Evolutionary conservation across 2,329 filamentous ascomycete species (phyloP).

Genomic region (Fusarium luffae): DNA sequence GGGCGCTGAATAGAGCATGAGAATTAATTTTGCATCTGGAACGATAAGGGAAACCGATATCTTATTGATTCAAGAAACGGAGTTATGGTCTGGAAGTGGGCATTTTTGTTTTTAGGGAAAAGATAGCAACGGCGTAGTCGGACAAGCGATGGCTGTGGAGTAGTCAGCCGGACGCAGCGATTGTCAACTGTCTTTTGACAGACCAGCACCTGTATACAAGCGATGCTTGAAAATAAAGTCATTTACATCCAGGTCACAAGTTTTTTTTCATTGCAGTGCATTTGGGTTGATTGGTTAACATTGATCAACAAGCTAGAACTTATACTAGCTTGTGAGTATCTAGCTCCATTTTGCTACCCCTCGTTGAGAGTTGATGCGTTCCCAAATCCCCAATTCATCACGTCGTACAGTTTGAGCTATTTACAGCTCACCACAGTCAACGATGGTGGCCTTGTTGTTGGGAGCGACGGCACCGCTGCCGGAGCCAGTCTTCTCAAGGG

Average conservation of each 20-base stretch:
- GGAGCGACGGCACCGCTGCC: constrained; percentile 66
- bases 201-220: neutral
- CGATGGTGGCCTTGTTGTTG: constrained; percentile 70
- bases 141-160: constrained; percentile 28
- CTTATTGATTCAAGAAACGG: constrained; percentile 28
- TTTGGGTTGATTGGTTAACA: constrained; percentile 36
- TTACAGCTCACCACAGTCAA: constrained; percentile 63
- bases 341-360: constrained; percentile 33
- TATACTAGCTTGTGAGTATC: constrained; percentile 30
- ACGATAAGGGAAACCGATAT: neutral
- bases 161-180: constrained; percentile 18
- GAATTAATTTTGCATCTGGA: constrained; percentile 15
- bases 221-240: constrained; percentile 2
- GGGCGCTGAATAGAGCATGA: constrained; percentile 53
- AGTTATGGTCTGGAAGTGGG: constrained; percentile 38
- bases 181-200: constrained; percentile 4
- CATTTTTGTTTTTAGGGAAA: constrained; percentile 31
- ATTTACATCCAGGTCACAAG: neutral
- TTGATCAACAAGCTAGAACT: constrained; percentile 35
- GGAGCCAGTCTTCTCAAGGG: constrained; percentile 70
- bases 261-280: neutral
- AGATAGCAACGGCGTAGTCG: constrained; percentile 42
- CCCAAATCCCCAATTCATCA: constrained; percentile 27
- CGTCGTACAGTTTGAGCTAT: constrained; percentile 11
- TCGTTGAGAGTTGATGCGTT: constrained; percentile 35